A percentile compares a stretch with the other conserved stretches of the same genome.
These are phyloP conservation scores for Massarina eburnea DNA, from an alignment of 2,329 filamentous ascomycete genomes.

Conservation along the genomic window DNA sequence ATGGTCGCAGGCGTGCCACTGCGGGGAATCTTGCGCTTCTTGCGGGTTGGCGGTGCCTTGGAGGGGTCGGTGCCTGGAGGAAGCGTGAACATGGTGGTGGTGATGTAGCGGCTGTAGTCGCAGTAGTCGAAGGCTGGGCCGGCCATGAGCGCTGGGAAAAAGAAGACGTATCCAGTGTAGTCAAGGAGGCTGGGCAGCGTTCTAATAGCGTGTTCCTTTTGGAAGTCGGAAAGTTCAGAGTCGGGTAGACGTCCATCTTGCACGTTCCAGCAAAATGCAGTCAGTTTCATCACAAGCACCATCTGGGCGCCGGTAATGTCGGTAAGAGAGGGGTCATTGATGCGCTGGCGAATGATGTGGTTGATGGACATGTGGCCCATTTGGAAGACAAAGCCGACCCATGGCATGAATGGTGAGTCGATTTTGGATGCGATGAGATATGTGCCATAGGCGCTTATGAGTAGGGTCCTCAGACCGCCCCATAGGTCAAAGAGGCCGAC, in stretches of 20 bases:
- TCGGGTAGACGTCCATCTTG: constrained; percentile 84
- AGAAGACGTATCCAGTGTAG: constrained; percentile 86
- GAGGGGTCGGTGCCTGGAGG: constrained; percentile 78
- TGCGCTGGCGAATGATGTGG: constrained; percentile 79
- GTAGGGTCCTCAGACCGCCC: constrained; percentile 76
- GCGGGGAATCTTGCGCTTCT: constrained; percentile 88
- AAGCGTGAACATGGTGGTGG: constrained; percentile 91
- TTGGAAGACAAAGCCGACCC: constrained; percentile 88
- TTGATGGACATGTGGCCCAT: constrained; percentile 95
- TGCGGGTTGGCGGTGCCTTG: constrained; percentile 81
- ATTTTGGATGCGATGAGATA: constrained; percentile 84
- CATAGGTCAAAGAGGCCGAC: constrained; percentile 93
- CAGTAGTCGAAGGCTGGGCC: constrained; percentile 94
- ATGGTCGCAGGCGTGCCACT: constrained; percentile 81
- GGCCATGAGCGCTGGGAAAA: constrained; percentile 88
- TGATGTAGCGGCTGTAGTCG: constrained; percentile 90
- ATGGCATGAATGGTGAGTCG: constrained; percentile 92
- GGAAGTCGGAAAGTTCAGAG: constrained; percentile 78
- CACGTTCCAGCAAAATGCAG: constrained; percentile 96
- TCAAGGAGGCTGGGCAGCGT: constrained; percentile 76
- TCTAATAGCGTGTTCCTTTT: constrained; percentile 77
- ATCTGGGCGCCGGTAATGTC: constrained; percentile 95
- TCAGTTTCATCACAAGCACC: constrained; percentile 97
- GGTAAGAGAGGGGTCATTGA: constrained; percentile 65
- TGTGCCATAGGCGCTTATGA: constrained; percentile 75